Evolutionary conservation across 78 protist species (phyloP).

Genomic region (slime mould (Dictyostelium discoideum)): DNA sequence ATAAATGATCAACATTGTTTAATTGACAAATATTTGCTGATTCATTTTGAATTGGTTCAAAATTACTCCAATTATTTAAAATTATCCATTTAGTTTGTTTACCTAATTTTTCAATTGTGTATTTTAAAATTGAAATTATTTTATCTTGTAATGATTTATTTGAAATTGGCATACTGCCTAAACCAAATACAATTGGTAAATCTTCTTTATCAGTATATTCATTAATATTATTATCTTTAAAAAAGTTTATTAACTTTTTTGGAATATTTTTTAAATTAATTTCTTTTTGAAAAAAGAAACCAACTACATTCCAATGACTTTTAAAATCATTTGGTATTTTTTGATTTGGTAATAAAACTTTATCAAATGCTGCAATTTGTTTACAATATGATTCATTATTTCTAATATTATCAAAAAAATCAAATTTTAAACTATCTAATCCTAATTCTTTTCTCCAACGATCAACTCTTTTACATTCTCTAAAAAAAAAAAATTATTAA

Average conservation of each 20-base stretch:
- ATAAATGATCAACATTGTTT: slow-evolving; percentile 17
- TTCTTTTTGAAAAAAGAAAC: background rate
- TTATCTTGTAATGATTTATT: background rate
- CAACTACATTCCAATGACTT: background rate
- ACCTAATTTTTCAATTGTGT: background rate
- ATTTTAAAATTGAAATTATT: background rate
- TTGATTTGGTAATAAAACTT: background rate
- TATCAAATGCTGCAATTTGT: background rate
- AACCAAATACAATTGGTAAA: slow-evolving; percentile 23
- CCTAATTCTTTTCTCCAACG: slow-evolving; percentile 6
- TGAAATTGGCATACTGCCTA: slow-evolving; percentile 48
- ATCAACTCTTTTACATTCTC: background rate
- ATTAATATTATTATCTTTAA: background rate
- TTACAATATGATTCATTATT: background rate
- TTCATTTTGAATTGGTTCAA: background rate
- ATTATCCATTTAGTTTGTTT: background rate
- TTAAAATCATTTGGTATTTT: background rate
- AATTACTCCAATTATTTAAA: slow-evolving; percentile 6
- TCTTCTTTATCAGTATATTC: background rate
- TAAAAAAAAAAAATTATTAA: too few species aligned
- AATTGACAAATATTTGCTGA: background rate
- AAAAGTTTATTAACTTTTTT: background rate
- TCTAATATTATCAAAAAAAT: background rate
- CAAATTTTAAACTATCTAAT: background rate
- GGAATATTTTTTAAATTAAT: background rate